phyloP scores from a whole-genome alignment of 2,329 filamentous ascomycete species.

The Colletotrichum sp. region DNA sequence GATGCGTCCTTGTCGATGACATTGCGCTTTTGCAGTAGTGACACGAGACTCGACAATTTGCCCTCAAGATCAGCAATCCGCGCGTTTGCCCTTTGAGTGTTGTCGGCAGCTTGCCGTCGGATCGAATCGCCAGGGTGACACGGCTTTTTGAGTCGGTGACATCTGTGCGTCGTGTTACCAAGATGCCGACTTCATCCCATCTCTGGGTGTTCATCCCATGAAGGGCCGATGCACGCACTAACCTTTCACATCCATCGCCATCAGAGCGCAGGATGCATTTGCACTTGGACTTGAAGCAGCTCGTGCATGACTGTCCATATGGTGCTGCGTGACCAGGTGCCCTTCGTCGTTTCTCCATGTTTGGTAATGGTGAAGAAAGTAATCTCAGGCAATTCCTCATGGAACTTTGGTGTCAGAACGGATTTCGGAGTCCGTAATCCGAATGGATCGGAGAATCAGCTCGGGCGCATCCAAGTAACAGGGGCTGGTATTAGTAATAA shows the following conservation, averaged over 20 bases:
- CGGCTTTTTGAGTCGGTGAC: neutral
- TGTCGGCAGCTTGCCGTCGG: neutral
- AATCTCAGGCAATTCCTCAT: neutral
- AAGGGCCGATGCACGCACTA: neutral
- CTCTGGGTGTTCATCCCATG: neutral
- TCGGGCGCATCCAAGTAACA: too few species aligned
- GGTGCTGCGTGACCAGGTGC: neutral
- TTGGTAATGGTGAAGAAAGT: neutral
- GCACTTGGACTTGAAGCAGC: neutral
- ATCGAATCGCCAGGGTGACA: neutral
- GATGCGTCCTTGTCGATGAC: neutral
- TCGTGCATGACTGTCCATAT: neutral
- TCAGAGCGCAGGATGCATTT: neutral
- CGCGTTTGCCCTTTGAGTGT: neutral
- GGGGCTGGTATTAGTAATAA: too few species aligned
- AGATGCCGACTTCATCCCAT: neutral
- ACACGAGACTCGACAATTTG: neutral
- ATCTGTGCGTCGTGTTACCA: neutral
- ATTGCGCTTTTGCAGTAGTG: neutral
- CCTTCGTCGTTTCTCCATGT: neutral
- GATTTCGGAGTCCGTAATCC: neutral
- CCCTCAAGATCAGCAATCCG: neutral
- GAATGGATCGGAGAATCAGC: too few species aligned
- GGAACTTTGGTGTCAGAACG: neutral
- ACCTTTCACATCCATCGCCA: neutral